Percentiles rank a stretch among this genome's conserved stretches.
phyloP scores from a whole-genome alignment of 179 eudicot species.

The Patellifolia procumbens region DNA sequence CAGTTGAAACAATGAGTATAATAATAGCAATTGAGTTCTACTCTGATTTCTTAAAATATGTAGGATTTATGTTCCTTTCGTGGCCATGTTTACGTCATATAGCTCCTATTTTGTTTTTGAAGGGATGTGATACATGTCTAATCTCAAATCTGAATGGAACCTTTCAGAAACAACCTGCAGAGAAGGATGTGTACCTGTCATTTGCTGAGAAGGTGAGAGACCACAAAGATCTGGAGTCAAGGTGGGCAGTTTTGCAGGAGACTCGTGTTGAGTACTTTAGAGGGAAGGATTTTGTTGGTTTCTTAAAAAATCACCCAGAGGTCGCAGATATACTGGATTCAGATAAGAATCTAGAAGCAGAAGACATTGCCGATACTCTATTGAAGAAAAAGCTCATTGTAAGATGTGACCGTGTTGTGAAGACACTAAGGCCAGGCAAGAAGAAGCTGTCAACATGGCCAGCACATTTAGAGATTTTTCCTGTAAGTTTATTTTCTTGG shows the following conservation, averaged over 20 bases:
- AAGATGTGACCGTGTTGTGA: conserved; percentile 96
- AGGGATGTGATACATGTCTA: conserved; percentile 3
- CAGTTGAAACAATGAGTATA: neutral
- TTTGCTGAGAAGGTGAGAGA: conserved; percentile 96
- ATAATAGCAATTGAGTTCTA: neutral
- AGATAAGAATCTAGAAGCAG: conserved; percentile 64
- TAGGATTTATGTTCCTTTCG: neutral
- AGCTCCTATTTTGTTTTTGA: neutral
- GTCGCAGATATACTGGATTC: conserved; percentile 71
- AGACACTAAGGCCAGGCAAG: conserved; percentile 97
- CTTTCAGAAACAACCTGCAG: conserved; percentile 76
- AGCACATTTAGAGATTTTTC: conserved; percentile 90
- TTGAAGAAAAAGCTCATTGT: conserved; percentile 79
- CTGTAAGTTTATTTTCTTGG: conserved; percentile 47
- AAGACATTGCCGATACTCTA: conserved; percentile 75
- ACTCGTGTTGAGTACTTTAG: conserved; percentile 98
- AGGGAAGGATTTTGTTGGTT: conserved; percentile 89
- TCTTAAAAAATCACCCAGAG: conserved; percentile 78
- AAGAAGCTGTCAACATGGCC: conserved; percentile 98
- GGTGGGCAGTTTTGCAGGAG: conserved; percentile 98
- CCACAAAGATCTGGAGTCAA: conserved; percentile 86
- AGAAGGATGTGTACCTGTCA: conserved; percentile 74
- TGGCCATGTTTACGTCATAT: neutral
- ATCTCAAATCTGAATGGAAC: conserved; percentile 20
- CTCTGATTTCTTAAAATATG: neutral